Percentiles rank a stretch among this genome's conserved stretches.
These are phyloP conservation scores for Russula sp. DNA, from an alignment of 768 basidiomycete genomes.

Conservation along the genomic window DNA sequence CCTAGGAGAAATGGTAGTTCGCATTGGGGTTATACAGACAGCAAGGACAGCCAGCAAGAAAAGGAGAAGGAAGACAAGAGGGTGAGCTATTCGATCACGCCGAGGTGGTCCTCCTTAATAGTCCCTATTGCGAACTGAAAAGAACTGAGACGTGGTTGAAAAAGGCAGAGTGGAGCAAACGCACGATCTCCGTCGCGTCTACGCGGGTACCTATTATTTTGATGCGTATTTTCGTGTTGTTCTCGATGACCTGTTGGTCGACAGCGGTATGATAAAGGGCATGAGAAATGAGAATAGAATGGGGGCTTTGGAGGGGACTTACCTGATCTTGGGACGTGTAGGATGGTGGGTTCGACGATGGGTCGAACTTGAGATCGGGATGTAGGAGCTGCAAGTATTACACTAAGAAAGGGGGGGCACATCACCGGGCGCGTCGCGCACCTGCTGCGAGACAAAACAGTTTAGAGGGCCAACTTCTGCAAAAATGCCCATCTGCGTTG, in stretches of 20 bases:
- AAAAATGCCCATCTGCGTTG: constrained; percentile 90
- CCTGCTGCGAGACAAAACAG: constrained; percentile 95
- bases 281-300: not conserved
- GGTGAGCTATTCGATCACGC: constrained; percentile 64
- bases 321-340: constrained; percentile 90
- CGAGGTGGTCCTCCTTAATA: constrained; percentile 97
- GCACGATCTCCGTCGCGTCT: constrained; percentile 94
- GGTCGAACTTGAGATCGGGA: constrained; percentile 90
- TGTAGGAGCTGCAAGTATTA: constrained; percentile 64
- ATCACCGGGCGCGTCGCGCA: constrained; percentile 31
- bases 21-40: not conserved
- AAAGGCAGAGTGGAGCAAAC: constrained; percentile 27
- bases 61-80: not conserved
- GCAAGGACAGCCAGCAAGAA: not conserved
- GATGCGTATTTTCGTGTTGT: constrained; percentile 84
- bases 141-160: not conserved
- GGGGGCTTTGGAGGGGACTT: constrained; percentile 4
- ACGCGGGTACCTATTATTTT: constrained; percentile 98
- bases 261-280: not conserved
- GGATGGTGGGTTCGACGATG: constrained; percentile 94
- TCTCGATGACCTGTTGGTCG: constrained; percentile 73
- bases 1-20: not conserved
- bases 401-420: not conserved
- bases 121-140: constrained; percentile 90
- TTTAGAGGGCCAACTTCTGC: constrained; percentile 91